Evolutionary conservation across 257 asterid genomes (phyloP).

Genomic region (Jacaranda copaia): DNA sequence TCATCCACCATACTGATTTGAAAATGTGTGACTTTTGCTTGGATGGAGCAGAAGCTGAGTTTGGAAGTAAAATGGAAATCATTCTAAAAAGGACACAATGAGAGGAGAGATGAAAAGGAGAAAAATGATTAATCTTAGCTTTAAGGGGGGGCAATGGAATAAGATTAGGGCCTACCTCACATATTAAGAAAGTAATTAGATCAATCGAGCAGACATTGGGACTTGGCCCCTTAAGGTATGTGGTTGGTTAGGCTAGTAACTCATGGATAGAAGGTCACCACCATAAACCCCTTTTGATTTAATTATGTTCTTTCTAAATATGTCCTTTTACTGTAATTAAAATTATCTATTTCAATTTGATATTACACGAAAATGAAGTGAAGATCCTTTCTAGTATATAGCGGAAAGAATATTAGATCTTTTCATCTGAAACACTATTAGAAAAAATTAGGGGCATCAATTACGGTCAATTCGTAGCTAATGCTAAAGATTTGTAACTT

Average conservation of each 20-base stretch:
- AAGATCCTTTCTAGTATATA: too few species aligned
- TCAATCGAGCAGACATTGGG: constrained; percentile 21
- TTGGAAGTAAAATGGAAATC: constrained; percentile 76
- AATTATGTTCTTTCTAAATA: constrained; percentile 31
- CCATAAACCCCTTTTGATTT: constrained; percentile 36
- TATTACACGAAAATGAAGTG: too few species aligned
- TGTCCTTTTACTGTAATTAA: neutral
- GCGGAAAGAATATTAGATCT: too few species aligned
- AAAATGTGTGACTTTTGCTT: constrained; percentile 56
- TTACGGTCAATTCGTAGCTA: too few species aligned
- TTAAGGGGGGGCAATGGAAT: constrained; percentile 68
- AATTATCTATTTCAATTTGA: too few species aligned
- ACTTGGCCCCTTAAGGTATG: constrained; percentile 34
- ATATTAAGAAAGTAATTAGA: constrained; percentile 44
- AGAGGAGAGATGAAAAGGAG: constrained; percentile 29
- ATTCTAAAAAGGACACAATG: constrained; percentile 55
- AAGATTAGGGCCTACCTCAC: constrained; percentile 51
- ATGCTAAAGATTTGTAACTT: too few species aligned
- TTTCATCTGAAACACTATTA: too few species aligned
- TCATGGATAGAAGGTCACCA: constrained; percentile 46
- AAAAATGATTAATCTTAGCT: constrained; percentile 78
- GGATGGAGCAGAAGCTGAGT: constrained; percentile 68
- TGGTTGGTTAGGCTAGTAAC: constrained; percentile 41
- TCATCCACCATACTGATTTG: constrained; percentile 73
- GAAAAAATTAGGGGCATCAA: too few species aligned